Percentiles rank a stretch among this genome's conserved stretches.
Evolutionary conservation across 2,329 filamentous ascomycete species (phyloP).

Genomic region (Fusarium papillatum): DNA sequence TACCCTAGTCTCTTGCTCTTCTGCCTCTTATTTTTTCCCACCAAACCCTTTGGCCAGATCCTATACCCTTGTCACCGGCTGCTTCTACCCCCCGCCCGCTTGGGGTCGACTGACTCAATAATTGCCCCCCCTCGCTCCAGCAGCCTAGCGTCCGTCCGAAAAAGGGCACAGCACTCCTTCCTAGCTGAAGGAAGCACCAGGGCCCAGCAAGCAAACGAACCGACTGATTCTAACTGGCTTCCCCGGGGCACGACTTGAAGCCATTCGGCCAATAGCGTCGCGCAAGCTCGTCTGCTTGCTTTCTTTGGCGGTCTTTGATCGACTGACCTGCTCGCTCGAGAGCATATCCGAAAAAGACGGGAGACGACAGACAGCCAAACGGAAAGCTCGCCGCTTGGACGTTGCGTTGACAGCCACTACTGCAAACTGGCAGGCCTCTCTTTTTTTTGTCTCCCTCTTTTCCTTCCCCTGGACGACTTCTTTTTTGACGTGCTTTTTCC

Average conservation of each 20-base stretch:
- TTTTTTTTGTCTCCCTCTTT: slow-evolving; percentile 21
- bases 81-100: slow-evolving; percentile 22
- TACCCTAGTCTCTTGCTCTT: not conserved
- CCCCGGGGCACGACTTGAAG: slow-evolving; percentile 15
- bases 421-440: slow-evolving; percentile 30
- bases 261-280: slow-evolving; percentile 26
- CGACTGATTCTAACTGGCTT: slow-evolving; percentile 22
- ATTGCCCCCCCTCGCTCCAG: slow-evolving; percentile 26
- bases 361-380: slow-evolving; percentile 24
- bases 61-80: slow-evolving; percentile 15
- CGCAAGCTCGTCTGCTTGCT: slow-evolving; percentile 16
- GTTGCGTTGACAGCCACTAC: slow-evolving; percentile 23
- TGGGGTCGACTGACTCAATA: slow-evolving; percentile 41
- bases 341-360: slow-evolving; percentile 20
- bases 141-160: slow-evolving; percentile 21
- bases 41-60: slow-evolving; percentile 16
- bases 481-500: slow-evolving; percentile 35
- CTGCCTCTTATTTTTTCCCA: slow-evolving; percentile 14
- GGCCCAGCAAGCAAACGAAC: slow-evolving; percentile 24
- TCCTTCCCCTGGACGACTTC: slow-evolving; percentile 16
- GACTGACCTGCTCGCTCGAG: slow-evolving; percentile 16
- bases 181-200: slow-evolving; percentile 30
- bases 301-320: slow-evolving; percentile 20
- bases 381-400: slow-evolving; percentile 32
- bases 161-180: slow-evolving; percentile 10